phyloP scores from a whole-genome alignment of 805 yeast genomes.

The Myxozyma nipponensis region DNA sequence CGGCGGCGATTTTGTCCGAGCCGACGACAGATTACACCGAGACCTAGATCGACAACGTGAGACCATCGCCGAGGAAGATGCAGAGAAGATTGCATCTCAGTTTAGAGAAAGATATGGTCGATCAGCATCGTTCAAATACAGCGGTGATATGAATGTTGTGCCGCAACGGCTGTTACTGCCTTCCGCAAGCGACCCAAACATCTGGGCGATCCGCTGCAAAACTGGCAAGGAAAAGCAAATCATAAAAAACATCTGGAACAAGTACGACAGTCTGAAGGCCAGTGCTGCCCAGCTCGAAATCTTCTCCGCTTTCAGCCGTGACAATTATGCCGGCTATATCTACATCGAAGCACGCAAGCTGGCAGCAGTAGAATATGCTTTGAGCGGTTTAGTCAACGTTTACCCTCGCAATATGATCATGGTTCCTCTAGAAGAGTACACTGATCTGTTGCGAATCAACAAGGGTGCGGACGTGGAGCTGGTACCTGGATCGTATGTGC shows the following conservation, averaged over 20 bases:
- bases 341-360: constrained; percentile 92
- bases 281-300: constrained; percentile 78
- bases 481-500: constrained; percentile 87
- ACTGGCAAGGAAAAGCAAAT: constrained; percentile 90
- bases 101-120: constrained; percentile 91
- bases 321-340: constrained; percentile 84
- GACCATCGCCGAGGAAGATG: constrained; percentile 87
- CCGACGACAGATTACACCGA: constrained; percentile 79
- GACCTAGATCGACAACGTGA: constrained; percentile 86
- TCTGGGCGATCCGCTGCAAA: constrained; percentile 92
- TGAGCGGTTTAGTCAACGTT: constrained; percentile 85
- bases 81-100: constrained; percentile 87
- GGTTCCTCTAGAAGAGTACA: constrained; percentile 94
- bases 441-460: constrained; percentile 84
- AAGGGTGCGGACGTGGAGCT: constrained; percentile 83
- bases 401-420: constrained; percentile 69
- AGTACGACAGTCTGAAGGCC: constrained; percentile 72
- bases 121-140: constrained; percentile 69
- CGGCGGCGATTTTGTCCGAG: constrained; percentile 47
- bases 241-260: constrained; percentile 77
- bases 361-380: constrained; percentile 84
- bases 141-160: constrained; percentile 81
- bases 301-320: constrained; percentile 88
- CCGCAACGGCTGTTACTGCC: constrained; percentile 93
- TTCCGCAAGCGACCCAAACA: constrained; percentile 91